phyloP scores from a whole-genome alignment of 2,329 filamentous ascomycete genomes.

The Emmonsia crescens region DNA sequence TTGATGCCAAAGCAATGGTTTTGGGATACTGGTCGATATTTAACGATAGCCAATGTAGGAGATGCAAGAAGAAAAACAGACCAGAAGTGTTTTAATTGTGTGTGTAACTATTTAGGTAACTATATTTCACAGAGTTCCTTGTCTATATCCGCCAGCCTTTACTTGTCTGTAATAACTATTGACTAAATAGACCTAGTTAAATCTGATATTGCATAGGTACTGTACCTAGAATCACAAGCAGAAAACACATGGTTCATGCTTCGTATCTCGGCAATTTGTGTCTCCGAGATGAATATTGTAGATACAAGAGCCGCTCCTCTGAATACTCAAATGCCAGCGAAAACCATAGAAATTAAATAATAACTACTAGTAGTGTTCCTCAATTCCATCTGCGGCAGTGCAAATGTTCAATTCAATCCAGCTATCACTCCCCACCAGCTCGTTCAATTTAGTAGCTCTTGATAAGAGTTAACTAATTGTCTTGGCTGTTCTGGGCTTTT shows the following conservation, averaged over 20 bases:
- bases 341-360: not conserved
- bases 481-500: not conserved
- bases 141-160: too few species aligned
- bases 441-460: not conserved
- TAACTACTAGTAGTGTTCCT: not conserved
- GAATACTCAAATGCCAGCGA: not conserved
- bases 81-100: not conserved
- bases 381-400: not conserved
- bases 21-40: not conserved
- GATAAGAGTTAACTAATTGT: not conserved
- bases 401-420: not conserved
- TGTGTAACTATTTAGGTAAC: not conserved
- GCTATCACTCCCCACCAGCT: not conserved
- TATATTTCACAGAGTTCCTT: too few species aligned
- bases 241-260: not conserved
- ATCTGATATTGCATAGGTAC: too few species aligned
- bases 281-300: too few species aligned
- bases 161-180: too few species aligned
- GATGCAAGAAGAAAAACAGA: not conserved
- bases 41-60: not conserved
- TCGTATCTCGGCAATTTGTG: not conserved
- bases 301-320: too few species aligned
- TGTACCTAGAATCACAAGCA: too few species aligned
- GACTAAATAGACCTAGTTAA: too few species aligned
- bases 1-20: not conserved